Evolutionary conservation across 2,329 filamentous ascomycete genomes (phyloP).

Genomic region (Cephalotrichum gorgonifer): DNA sequence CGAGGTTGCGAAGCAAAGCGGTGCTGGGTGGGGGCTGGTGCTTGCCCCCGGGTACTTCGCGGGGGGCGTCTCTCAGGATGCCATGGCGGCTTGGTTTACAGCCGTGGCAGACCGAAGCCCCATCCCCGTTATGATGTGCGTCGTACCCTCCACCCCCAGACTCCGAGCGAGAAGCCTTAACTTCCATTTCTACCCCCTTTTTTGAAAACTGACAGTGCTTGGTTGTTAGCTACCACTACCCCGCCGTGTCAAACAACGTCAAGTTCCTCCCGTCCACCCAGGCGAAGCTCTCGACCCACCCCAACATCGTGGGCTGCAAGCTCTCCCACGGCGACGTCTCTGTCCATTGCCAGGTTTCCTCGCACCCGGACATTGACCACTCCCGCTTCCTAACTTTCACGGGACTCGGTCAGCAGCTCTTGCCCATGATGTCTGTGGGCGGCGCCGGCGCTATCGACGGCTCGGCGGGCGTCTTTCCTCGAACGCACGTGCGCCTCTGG

Average conservation of each 20-base stretch:
- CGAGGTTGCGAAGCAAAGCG: constrained; percentile 42
- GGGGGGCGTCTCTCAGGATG: constrained; percentile 39
- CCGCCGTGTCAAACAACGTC: constrained; percentile 57
- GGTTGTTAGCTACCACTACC: constrained; percentile 48
- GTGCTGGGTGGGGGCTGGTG: constrained; percentile 48
- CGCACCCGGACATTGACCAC: constrained; percentile 48
- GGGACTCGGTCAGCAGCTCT: constrained; percentile 54
- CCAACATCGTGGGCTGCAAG: constrained; percentile 61
- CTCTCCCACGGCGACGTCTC: constrained; percentile 59
- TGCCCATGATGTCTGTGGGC: constrained; percentile 48
- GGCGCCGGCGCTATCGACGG: constrained; percentile 53
- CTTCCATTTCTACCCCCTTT: too few species aligned
- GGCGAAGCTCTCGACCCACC: constrained; percentile 44
- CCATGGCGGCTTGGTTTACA: constrained; percentile 46
- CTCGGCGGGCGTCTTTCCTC: constrained; percentile 52
- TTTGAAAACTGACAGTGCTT: neutral
- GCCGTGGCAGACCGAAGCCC: constrained; percentile 46
- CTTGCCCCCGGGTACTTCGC: constrained; percentile 53
- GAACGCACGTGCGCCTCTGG: constrained; percentile 48
- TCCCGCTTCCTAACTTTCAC: constrained; percentile 50
- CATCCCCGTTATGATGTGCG: constrained; percentile 49
- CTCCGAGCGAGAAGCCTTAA: too few species aligned
- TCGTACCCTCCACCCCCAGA: neutral
- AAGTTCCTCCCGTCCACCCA: constrained; percentile 48
- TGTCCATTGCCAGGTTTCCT: constrained; percentile 50